phyloP scores from a whole-genome alignment of 257 asterid genomes.

The Solanum clarkiae region DNA sequence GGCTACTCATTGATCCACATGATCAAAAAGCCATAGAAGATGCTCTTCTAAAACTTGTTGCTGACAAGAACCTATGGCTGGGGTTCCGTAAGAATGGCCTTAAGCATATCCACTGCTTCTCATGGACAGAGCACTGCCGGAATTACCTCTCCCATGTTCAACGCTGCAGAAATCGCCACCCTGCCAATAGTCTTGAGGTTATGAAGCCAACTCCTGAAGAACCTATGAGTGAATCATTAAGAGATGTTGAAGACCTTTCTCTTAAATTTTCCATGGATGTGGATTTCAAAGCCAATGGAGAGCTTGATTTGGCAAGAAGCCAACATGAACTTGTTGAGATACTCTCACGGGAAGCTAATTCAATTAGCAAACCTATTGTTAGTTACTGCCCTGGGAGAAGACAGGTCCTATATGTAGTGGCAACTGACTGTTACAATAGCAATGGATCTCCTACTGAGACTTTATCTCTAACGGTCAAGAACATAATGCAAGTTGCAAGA shows the following conservation, averaged over 20 bases:
- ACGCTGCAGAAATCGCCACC: constrained; percentile 37
- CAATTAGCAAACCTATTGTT: constrained; percentile 12
- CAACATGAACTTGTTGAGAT: constrained; percentile 40
- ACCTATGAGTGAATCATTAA: constrained; percentile 50
- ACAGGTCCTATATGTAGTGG: constrained; percentile 37
- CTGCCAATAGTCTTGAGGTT: constrained; percentile 30
- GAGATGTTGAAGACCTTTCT: constrained; percentile 49
- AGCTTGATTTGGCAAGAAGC: constrained; percentile 24
- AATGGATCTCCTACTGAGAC: constrained; percentile 27
- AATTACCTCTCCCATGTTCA: constrained; percentile 46
- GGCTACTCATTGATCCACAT: constrained; percentile 55
- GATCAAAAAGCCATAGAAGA: constrained; percentile 46
- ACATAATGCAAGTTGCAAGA: constrained; percentile 35
- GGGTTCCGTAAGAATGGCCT: constrained; percentile 54
- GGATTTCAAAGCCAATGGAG: constrained; percentile 36
- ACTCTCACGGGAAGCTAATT: constrained; percentile 26
- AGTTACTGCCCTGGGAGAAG: constrained; percentile 53
- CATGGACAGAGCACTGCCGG: constrained; percentile 68
- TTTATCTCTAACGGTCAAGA: constrained; percentile 33
- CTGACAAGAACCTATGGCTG: constrained; percentile 52
- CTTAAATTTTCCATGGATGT: constrained; percentile 40
- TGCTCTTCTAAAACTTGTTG: constrained; percentile 57
- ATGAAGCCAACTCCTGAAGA: constrained; percentile 39
- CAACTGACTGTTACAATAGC: constrained; percentile 39
- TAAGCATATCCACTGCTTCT: constrained; percentile 46